A percentile compares a stretch with the other conserved stretches of the same genome.
phyloP scores from a whole-genome alignment of 2,329 filamentous ascomycete species.

The Periglandula ipomoeae region DNA sequence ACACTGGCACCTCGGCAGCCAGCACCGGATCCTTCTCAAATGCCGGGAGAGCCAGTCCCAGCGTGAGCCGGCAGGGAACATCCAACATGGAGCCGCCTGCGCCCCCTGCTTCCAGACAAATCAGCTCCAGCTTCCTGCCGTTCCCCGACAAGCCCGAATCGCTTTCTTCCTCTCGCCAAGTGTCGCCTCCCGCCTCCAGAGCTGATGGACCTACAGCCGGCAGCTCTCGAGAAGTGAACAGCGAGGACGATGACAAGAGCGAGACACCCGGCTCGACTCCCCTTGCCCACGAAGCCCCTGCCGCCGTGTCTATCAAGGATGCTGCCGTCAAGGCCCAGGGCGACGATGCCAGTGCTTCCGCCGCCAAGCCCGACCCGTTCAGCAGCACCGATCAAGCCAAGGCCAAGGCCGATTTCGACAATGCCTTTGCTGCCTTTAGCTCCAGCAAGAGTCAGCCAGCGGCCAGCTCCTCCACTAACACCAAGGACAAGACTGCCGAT shows the following conservation, averaged over 20 bases:
- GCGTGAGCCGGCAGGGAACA: conserved; percentile 53
- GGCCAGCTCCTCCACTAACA: conserved; percentile 27
- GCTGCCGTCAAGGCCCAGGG: conserved; percentile 11
- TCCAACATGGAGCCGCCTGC: conserved; percentile 47
- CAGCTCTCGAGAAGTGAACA: conserved; percentile 11
- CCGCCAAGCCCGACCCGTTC: conserved; percentile 38
- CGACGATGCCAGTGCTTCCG: conserved; percentile 10
- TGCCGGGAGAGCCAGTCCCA: conserved; percentile 50
- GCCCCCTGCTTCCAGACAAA: conserved; percentile 65
- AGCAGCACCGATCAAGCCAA: conserved; percentile 43
- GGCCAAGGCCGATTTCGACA: conserved; percentile 75
- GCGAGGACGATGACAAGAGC: conserved; percentile 14
- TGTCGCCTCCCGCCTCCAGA: conserved; percentile 56
- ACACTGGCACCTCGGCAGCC: conserved; percentile 46
- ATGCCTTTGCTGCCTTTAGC: conserved; percentile 70
- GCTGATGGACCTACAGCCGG: conserved; percentile 40
- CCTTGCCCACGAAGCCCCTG: conserved; percentile 16
- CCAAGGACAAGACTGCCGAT: conserved; percentile 33
- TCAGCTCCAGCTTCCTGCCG: conserved; percentile 67
- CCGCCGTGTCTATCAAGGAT: conserved; percentile 10
- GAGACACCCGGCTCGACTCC: conserved; percentile 19
- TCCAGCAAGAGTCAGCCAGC: conserved; percentile 39
- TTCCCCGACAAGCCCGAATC: conserved; percentile 60
- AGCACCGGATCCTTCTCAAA: conserved; percentile 36
- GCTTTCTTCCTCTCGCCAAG: conserved; percentile 67